Conservation (phyloP, 2,329 filamentous ascomycete genomes). For the Curvularia lunata region DNA sequence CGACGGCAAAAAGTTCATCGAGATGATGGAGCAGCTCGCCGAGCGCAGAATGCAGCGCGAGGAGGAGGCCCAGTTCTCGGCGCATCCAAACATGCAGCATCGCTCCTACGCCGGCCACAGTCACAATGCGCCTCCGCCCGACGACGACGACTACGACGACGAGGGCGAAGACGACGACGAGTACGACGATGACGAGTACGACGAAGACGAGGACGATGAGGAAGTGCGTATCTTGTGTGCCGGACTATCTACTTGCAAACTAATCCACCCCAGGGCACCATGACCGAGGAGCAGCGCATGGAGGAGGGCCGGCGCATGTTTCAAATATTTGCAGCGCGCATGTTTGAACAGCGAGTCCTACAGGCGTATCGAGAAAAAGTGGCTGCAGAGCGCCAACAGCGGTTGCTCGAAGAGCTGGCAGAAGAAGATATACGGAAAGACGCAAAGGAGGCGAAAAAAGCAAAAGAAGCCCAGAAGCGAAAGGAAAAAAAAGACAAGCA, state of each 20-base stretch:
- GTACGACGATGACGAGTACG: constrained; percentile 65
- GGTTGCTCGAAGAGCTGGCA: constrained; percentile 87
- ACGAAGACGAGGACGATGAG: constrained; percentile 45
- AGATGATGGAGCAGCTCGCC: constrained; percentile 99
- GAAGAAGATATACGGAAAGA: constrained; percentile 79
- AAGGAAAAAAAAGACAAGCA: constrained; percentile 93
- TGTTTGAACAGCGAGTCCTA: constrained; percentile 98
- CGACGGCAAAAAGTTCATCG: constrained; percentile 98
- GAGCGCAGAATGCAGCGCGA: constrained; percentile 97
- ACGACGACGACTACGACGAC: constrained; percentile 80
- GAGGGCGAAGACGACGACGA: constrained; percentile 68
- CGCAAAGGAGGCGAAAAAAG: constrained; percentile 88
- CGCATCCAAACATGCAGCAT: constrained; percentile 62
- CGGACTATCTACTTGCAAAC: constrained; percentile 20
- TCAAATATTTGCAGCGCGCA: constrained; percentile 97
- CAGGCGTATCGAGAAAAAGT: constrained; percentile 99
- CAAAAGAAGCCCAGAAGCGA: constrained; percentile 90
- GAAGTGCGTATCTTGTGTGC: constrained; percentile 37
- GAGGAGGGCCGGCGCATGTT: constrained; percentile 98
- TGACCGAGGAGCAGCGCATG: constrained; percentile 99
- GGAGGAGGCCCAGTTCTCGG: constrained; percentile 77
- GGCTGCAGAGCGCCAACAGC: constrained; percentile 86
- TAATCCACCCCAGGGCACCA: constrained; percentile 72
- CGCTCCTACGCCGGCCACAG: constrained; percentile 64
- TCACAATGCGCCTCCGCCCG: constrained; percentile 66